Conservation (phyloP, 2,329 filamentous ascomycete genomes). For the Exutisphaerella laricina region DNA sequence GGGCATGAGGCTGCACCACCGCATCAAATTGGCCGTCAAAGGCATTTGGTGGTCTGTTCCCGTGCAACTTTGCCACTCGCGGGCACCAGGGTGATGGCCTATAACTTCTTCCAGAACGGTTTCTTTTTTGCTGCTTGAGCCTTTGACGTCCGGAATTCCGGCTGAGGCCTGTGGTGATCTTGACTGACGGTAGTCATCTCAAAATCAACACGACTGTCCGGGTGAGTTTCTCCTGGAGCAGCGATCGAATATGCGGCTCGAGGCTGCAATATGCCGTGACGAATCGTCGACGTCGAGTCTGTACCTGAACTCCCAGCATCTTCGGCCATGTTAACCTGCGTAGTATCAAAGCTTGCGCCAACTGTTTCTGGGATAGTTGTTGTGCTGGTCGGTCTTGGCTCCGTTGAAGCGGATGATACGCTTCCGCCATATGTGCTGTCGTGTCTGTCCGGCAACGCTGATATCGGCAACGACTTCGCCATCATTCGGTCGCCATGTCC, state of each 20-base stretch:
- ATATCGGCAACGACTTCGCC: neutral
- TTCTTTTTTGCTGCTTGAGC: neutral
- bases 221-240: neutral
- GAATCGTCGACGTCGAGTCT: neutral
- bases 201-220: neutral
- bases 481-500: neutral
- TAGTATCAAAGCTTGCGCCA: neutral
- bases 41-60: too few relatives aligned
- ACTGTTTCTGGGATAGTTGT: too few relatives aligned
- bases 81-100: too few relatives aligned
- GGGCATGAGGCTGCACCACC: too few relatives aligned
- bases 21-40: too few relatives aligned
- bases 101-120: neutral
- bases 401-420: neutral
- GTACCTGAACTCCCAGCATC: neutral
- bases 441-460: neutral
- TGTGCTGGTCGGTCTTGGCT: neutral
- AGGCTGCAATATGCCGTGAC: neutral
- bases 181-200: neutral
- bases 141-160: constrained; percentile 1
- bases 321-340: neutral
- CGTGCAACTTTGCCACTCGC: too few relatives aligned
- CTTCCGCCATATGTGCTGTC: constrained; percentile 1
- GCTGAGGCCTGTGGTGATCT: neutral
- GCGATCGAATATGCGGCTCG: too few relatives aligned